phyloP scores from a whole-genome alignment of 768 basidiomycete genomes.

The Mrakia blollopis region DNA sequence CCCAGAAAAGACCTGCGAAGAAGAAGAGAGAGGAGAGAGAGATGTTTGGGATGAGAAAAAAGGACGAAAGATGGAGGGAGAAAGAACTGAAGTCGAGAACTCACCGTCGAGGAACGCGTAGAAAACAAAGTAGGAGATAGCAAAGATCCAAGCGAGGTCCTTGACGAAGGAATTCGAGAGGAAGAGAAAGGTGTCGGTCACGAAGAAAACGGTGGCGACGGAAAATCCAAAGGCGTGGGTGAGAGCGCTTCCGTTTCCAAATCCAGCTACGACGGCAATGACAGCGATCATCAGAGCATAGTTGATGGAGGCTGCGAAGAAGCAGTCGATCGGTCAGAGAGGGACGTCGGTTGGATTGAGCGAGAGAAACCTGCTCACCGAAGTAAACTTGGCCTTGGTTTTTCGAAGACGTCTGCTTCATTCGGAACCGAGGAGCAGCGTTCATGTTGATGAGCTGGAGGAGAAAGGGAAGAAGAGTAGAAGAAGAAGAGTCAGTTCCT shows the following conservation, averaged over 20 bases:
- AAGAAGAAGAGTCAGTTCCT: too few species aligned
- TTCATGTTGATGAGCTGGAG: constrained; percentile 58
- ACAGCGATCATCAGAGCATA: constrained; percentile 55
- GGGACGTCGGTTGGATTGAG: background rate
- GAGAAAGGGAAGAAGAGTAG: background rate
- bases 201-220: constrained; percentile 62
- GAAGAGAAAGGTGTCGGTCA: constrained; percentile 56
- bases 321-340: background rate
- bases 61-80: too few species aligned
- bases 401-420: constrained; percentile 55
- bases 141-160: background rate
- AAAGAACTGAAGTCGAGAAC: too few species aligned
- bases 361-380: background rate
- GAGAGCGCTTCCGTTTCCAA: constrained; percentile 53
- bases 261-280: constrained; percentile 57
- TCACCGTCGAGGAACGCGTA: constrained; percentile 32
- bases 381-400: constrained; percentile 67
- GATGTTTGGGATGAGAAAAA: too few species aligned
- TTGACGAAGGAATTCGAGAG: constrained; percentile 45
- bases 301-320: constrained; percentile 50
- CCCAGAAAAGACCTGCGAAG: constrained; percentile 54
- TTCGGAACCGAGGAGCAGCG: constrained; percentile 51
- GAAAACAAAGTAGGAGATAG: constrained; percentile 46
- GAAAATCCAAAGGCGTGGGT: constrained; percentile 55
- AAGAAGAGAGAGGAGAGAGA: too few species aligned